Base-by-base conservation (phyloP, 129 eudicot species). In the Lonicera japonica region DNA sequence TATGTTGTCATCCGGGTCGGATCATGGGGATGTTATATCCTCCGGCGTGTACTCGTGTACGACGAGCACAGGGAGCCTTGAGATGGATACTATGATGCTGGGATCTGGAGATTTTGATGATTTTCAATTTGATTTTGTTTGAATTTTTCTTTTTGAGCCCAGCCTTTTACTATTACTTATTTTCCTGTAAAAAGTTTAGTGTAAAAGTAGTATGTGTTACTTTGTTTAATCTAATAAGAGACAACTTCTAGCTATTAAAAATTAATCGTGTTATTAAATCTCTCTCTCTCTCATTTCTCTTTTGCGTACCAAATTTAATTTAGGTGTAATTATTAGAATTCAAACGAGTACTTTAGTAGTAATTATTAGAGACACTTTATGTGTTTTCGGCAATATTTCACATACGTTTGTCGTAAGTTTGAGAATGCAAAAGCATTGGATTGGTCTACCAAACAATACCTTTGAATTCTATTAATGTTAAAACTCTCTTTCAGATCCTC, bases 21-120 rank as follows among this genome's bases (percentile, higher is more conserved):
- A 66, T 53, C 78, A 68, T 0, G 75, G 76, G 63, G 65, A 69
- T 16, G 38, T 67, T 64, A 54, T 72, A 12, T 76, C 76, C 21
- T 65, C 80, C 0, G 70, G 69, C 10, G 73, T 70, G 7, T 70
- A 64, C 61, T 77, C 83, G 1, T 75, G 82, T 25, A 60, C 79
- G 19, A 70, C 71, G 0, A 68, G 79, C 68, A 71, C 77, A 1
- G 74, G 40, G 21, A 60, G 39, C 10, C 38, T 48, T 60, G 77
- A 41, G 41, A 59, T 55, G 20, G 79, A 59, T n/a, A 21, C 47
- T 18, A 65, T 73, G 68, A 25, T 72, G 47, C 22, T 56, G 21
- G 72, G 36, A 34, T 17, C 25, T 36, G 60, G n/a, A 8, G 57
- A 39, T 64, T 61, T 56, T 38, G 72, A 25, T n/a, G 73, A 56